These are phyloP conservation scores for Fusarium brachygibbosum DNA, from an alignment of 2,329 filamentous ascomycete species.

Conservation along the genomic window DNA sequence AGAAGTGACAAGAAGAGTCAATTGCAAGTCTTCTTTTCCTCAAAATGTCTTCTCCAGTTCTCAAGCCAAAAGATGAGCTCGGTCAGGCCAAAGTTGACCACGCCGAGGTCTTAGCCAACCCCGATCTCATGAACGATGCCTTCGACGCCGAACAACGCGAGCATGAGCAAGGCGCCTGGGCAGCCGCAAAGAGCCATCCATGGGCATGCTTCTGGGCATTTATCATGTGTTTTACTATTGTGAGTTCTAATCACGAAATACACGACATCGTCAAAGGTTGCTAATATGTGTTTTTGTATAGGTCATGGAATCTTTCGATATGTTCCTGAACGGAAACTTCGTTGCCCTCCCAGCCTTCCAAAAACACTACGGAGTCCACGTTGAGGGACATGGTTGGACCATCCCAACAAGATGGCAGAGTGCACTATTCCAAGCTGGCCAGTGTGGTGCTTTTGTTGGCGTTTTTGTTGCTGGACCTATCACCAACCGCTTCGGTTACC, in stretches of 20 bases:
- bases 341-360: slow-evolving; percentile 58
- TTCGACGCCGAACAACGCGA: slow-evolving; percentile 57
- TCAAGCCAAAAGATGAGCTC: slow-evolving; percentile 20
- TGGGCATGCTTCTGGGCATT: slow-evolving; percentile 64
- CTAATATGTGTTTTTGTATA: slow-evolving; percentile 37
- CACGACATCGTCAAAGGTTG: not conserved
- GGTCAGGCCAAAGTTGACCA: slow-evolving; percentile 33
- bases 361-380: slow-evolving; percentile 54
- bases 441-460: slow-evolving; percentile 55
- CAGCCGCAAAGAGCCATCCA: slow-evolving; percentile 57
- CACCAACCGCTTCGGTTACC: slow-evolving; percentile 55
- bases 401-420: slow-evolving; percentile 60
- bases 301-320: slow-evolving; percentile 65
- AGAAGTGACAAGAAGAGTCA: not conserved
- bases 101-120: slow-evolving; percentile 29
- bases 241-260: slow-evolving; percentile 47
- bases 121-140: slow-evolving; percentile 41
- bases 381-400: slow-evolving; percentile 34
- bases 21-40: not conserved
- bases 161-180: slow-evolving; percentile 56
- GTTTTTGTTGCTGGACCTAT: slow-evolving; percentile 55
- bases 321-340: slow-evolving; percentile 63
- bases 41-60: slow-evolving; percentile 16
- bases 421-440: slow-evolving; percentile 53
- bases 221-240: slow-evolving; percentile 64